These are phyloP conservation scores for Chalara sp. DNA, from an alignment of 2,329 filamentous ascomycete genomes.

Conservation along the genomic window DNA sequence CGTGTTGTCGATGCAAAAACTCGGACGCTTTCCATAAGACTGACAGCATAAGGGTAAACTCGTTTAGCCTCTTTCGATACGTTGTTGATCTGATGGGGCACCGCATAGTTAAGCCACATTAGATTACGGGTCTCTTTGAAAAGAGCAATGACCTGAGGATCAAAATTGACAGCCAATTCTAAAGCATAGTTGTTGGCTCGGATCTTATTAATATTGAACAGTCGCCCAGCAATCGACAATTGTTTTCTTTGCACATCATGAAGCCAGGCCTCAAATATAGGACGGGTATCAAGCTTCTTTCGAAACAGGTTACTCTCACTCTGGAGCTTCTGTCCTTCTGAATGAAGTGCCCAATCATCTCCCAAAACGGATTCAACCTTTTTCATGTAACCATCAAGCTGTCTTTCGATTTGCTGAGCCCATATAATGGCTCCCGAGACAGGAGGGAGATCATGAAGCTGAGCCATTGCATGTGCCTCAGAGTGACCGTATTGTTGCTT, in stretches of 20 bases:
- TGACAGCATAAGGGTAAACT: conserved; percentile 96
- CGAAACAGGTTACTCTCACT: conserved; percentile 89
- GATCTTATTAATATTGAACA: conserved; percentile 85
- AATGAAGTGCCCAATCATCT: conserved; percentile 87
- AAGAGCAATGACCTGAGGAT: conserved; percentile 90
- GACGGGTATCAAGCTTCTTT: conserved; percentile 88
- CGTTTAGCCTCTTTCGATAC: conserved; percentile 98
- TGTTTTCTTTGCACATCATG: conserved; percentile 83
- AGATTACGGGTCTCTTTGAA: conserved; percentile 99
- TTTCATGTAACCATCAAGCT: conserved; percentile 94
- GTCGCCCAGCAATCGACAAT: conserved; percentile 82
- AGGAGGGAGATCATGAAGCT: conserved; percentile 88
- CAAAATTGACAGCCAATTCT: conserved; percentile 91
- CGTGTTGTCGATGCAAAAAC: conserved; percentile 85
- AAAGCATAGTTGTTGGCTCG: conserved; percentile 84
- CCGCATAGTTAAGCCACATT: conserved; percentile 88
- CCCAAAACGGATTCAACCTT: conserved; percentile 98
- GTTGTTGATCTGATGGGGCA: conserved; percentile 90
- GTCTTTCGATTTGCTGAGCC: conserved; percentile 93
- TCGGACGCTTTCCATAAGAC: conserved; percentile 96
- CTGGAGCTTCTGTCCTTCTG: conserved; percentile 90
- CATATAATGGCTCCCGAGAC: conserved; percentile 97
- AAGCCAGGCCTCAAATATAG: conserved; percentile 94
- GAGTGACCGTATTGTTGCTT: conserved; percentile 99
- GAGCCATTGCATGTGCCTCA: conserved; percentile 96